Evolutionary conservation across 2,329 filamentous ascomycete genomes (phyloP), one percentile per base, ranked within the genome.

Genomic region (Aspergillus clavatus): DNA sequence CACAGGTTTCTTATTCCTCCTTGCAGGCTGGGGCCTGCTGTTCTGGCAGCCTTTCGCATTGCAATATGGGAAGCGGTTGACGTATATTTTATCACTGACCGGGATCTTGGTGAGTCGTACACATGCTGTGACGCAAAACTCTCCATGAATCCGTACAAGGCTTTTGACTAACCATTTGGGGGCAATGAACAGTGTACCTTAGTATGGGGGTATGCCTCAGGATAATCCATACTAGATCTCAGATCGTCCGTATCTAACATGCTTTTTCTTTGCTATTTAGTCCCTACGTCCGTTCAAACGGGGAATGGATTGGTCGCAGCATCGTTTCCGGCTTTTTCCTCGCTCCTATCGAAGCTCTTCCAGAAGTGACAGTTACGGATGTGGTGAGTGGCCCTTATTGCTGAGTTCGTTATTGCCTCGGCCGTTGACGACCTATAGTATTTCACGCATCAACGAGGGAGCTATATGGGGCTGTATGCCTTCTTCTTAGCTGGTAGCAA

Each of bases 1-100:
- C 12, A 72, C 68, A 0, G 66, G 65, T 4, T 68, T 66, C 48
- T 48, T 69, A 51, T 73, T 73, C 39, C 49, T 74, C 14, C 51
- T 73, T 8, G 66, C 68, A 2, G 71, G 71, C 18, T 75, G 72
- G 71, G 69, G 69, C 0, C 56, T 71, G 14, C 44, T 74, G 1
- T 67, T 74, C 40, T 75, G 72, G 72, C 72, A 75, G 48, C 70
- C 72, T 0, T 66, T 74, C 42, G 69, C 72, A 2, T 53, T 72
- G 50, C 67, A 71, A 35, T 74, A 69, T 55, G 72, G 72, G 18
- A 68, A 68, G 46, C 58, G 66, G 5, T 46, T 65, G 43, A 65
- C 62, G 0, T 68, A 65, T 45, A 33, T 69, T 5, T 7, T 67
- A 3, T 68, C 66, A 0, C 39, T 68, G 38, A 35, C 56, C 11